Base-by-base conservation (phyloP, 176 grass and related monocot species). In the Bolboschoenus planiculmis region DNA sequence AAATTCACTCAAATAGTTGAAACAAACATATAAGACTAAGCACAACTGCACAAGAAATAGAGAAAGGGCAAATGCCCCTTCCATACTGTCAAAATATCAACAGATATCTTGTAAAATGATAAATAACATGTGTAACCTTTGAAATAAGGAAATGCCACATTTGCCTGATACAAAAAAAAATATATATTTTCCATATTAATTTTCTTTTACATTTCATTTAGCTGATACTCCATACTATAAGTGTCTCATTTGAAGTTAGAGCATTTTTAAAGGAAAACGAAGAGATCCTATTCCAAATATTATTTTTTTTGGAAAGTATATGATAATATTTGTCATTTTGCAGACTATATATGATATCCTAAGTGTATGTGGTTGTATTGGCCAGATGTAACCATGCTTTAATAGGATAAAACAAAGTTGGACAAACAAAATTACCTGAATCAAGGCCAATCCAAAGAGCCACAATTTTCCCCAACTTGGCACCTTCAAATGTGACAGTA, bases 391-490 rank as follows among this genome's bases (percentile, higher is more conserved):
- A 30, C 20, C 16, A 3, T 51, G 6, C 23, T 18, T 3, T 20
- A 66, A 18, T 36, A 18, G 7, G 5, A 36, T 36, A 36, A 35
- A 31, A 36, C 4, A 67, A 40, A 70, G n/a, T 68, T 23, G 2
- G 65, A 70, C 8, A 10, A 70, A 70, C 10, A 75, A 30, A 77
- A 47, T 68, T 88, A 97, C 95, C 95, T 94, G 95, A 92, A 88
- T 94, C 95, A 85, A 97, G 88, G 83, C 95, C 95, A 8, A 94
- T 88, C 95, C 95, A 97, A 70, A 94, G 37, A 81, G 89, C 95
- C 83, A 89, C 89, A 36, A 92, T 88, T 86, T 68, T 90, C 37
- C 88, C 83, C 80, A 94, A 82, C 63, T 91, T 94, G 34, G 87
- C 66, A 2, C 85, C 92, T 85, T 88, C 86, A 80, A 94, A 94